phyloP scores from a whole-genome alignment of 306 rosid genomes.

The Trifolium fragiferum region DNA sequence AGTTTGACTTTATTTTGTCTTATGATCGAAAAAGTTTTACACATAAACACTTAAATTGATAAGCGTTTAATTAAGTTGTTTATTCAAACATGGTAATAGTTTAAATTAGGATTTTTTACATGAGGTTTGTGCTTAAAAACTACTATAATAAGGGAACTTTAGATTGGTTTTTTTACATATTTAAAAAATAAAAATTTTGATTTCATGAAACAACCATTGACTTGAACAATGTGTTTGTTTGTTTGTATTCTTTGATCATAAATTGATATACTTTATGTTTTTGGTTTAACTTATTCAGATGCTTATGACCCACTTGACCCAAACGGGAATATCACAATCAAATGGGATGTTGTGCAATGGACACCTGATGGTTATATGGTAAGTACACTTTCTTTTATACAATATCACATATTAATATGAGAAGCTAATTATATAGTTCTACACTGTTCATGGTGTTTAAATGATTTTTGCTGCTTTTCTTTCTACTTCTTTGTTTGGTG shows the following conservation, averaged over 20 bases:
- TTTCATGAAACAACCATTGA: not conserved
- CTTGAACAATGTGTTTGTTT: not conserved
- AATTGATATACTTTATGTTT: slow-evolving; percentile 4
- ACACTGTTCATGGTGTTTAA: too few relatives aligned
- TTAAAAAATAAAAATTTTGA: too few relatives aligned
- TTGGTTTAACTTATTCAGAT: slow-evolving; percentile 50
- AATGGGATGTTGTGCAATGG: slow-evolving; percentile 84
- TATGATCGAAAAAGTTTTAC: not conserved
- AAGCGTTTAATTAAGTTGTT: not conserved
- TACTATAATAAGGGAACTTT: slow-evolving; percentile 1
- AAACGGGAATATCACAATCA: slow-evolving; percentile 78
- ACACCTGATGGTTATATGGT: slow-evolving; percentile 82
- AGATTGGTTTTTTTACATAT: too few relatives aligned
- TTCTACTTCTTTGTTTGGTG: too few relatives aligned
- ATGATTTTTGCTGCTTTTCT: too few relatives aligned
- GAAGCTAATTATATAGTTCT: too few relatives aligned
- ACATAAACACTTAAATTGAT: not conserved
- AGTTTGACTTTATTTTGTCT: not conserved
- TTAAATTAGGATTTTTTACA: not conserved
- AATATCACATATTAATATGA: too few relatives aligned
- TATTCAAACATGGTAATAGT: not conserved
- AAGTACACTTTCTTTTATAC: slow-evolving; percentile 40
- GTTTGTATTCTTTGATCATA: not conserved
- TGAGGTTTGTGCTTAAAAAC: slow-evolving; percentile 19
- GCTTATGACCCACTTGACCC: slow-evolving; percentile 93